Evolutionary conservation across 371 early-diverging fungal species (phyloP).

Genomic region (Blyttiomyces sp.): DNA sequence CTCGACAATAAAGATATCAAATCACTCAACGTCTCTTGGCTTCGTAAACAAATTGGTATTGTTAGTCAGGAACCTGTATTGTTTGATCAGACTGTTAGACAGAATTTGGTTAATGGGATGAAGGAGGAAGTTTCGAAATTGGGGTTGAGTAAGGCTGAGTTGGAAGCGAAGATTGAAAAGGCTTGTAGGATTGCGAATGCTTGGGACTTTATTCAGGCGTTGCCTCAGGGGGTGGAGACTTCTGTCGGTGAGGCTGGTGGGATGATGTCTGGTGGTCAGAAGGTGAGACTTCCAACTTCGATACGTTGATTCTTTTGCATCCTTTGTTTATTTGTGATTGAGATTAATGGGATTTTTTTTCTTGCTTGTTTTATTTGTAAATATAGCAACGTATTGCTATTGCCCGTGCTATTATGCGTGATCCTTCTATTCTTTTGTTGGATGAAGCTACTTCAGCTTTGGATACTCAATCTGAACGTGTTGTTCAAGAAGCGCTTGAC

Average conservation of each 20-base stretch:
- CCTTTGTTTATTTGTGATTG: background rate
- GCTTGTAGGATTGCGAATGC: constrained; percentile 64
- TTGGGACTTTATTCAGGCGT: constrained; percentile 64
- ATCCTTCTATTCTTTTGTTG: constrained; percentile 81
- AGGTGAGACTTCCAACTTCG: background rate
- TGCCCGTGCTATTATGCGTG: constrained; percentile 46
- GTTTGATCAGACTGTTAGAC: constrained; percentile 74
- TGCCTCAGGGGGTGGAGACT: constrained; percentile 73
- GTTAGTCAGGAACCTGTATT: constrained; percentile 85
- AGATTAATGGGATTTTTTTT: background rate
- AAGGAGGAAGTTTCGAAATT: constrained; percentile 15
- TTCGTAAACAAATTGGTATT: constrained; percentile 75
- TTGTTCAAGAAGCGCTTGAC: constrained; percentile 81
- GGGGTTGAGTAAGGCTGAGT: background rate
- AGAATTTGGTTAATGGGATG: constrained; percentile 71
- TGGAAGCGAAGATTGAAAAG: constrained; percentile 53
- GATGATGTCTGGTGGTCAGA: constrained; percentile 76
- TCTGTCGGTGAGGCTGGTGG: constrained; percentile 66
- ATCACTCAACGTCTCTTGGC: constrained; percentile 46
- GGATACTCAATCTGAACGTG: constrained; percentile 71
- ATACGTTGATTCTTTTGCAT: background rate
- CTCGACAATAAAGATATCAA: constrained; percentile 46
- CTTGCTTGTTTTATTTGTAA: too few relatives aligned
- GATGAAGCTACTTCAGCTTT: constrained; percentile 97
- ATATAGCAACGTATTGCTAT: constrained; percentile 33